Percentiles rank a stretch among this genome's conserved stretches.
These are phyloP conservation scores for Phytomonas sp. DNA, from an alignment of 208 protist genomes.

Conservation along the genomic window DNA sequence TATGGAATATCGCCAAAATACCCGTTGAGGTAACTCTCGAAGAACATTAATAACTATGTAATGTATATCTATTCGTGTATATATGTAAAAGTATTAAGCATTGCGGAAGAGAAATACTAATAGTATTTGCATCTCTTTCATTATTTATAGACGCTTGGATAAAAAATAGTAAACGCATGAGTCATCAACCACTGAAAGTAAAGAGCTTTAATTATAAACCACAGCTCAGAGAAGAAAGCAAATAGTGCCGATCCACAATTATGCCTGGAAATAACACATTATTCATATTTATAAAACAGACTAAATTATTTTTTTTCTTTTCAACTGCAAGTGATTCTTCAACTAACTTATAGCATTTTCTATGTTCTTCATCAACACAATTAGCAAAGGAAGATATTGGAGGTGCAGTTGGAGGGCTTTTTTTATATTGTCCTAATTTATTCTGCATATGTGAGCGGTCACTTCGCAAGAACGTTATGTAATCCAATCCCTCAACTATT, in stretches of 20 bases:
- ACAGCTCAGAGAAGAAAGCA: constrained; percentile 5
- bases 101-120: background rate
- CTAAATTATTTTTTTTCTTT: constrained; percentile 21
- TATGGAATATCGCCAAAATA: constrained; percentile 71
- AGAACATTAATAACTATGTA: background rate
- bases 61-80: background rate
- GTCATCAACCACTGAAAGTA: background rate
- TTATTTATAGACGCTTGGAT: background rate
- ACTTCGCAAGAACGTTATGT: constrained; percentile 25
- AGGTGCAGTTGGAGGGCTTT: constrained; percentile 13
- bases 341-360: background rate
- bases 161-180: constrained; percentile 2
- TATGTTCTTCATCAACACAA: background rate
- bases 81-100: background rate
- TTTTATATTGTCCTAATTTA: constrained; percentile 11
- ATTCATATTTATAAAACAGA: constrained; percentile 32
- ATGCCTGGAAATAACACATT: constrained; percentile 20
- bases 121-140: background rate
- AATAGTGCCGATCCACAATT: constrained; percentile 17
- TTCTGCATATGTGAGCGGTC: constrained; percentile 32
- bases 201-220: background rate
- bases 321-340: background rate
- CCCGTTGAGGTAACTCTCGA: constrained; percentile 12
- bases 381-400: constrained; percentile 12
- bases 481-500: constrained; percentile 16